A percentile compares a stretch with the other conserved stretches of the same genome.
Evolutionary conservation across 1,284 basidiomycete species (phyloP).

Genomic region (Malassezia caprae): DNA sequence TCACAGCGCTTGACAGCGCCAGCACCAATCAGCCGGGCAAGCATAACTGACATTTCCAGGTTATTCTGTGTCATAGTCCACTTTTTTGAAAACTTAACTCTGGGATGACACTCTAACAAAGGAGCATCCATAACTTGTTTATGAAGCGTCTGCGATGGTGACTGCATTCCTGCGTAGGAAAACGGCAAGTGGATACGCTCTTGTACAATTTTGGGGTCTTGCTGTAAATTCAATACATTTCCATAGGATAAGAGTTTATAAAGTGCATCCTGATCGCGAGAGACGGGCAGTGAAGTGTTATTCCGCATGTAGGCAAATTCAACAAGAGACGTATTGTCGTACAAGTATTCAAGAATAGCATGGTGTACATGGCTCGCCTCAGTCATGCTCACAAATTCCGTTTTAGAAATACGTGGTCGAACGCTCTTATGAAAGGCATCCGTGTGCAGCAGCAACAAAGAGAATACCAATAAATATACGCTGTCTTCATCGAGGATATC

Average conservation of each 20-base stretch:
- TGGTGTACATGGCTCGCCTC: constrained; percentile 66
- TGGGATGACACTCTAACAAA: neutral
- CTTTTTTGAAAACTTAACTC: neutral
- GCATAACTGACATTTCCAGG: neutral
- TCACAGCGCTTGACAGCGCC: neutral
- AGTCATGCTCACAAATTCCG: constrained; percentile 36
- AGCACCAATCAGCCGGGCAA: neutral
- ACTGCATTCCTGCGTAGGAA: constrained; percentile 42
- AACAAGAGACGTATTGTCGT: constrained; percentile 91
- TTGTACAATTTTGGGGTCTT: neutral
- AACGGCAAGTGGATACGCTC: neutral
- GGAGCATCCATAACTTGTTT: neutral
- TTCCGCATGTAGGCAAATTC: constrained; percentile 52
- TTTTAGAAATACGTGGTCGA: constrained; percentile 77
- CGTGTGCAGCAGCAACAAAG: constrained; percentile 96
- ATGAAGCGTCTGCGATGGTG: constrained; percentile 49
- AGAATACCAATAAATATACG: constrained; percentile 92
- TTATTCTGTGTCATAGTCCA: neutral
- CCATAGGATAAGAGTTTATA: constrained; percentile 4
- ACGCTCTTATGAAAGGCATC: constrained; percentile 96
- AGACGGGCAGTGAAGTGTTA: constrained; percentile 3
- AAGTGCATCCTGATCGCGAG: constrained; percentile 7
- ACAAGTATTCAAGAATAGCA: constrained; percentile 86
- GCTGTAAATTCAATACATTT: constrained; percentile 10
- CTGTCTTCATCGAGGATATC: constrained; percentile 71